A percentile compares a stretch with the other conserved stretches of the same genome.
Evolutionary conservation across 306 rosid species (phyloP).

Genomic region (Psophocarpus tetragonolobus): DNA sequence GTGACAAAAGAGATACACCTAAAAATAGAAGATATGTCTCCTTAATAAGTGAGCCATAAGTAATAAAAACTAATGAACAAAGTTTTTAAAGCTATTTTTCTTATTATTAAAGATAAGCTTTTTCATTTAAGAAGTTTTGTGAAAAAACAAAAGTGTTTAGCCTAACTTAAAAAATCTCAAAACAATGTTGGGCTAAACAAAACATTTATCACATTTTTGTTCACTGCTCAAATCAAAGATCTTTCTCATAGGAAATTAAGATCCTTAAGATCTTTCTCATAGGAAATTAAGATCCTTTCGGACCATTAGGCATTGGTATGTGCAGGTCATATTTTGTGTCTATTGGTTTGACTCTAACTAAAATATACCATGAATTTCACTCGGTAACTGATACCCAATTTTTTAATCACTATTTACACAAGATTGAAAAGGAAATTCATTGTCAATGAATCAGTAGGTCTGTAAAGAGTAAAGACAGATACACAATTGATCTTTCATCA

Average conservation of each 20-base stretch:
- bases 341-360: constrained; percentile 1
- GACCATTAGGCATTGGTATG: background rate
- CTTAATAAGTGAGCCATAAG: no score
- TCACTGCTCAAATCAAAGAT: background rate
- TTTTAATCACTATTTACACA: background rate
- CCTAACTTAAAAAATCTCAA: no score
- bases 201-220: no score
- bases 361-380: background rate
- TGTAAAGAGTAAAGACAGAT: background rate
- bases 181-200: no score
- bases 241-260: background rate
- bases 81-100: no score
- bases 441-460: background rate
- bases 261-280: background rate
- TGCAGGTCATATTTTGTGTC: background rate
- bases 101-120: no score
- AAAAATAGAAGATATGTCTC: no score
- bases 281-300: background rate
- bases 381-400: background rate
- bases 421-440: background rate
- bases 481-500: background rate
- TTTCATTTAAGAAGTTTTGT: no score
- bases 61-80: no score
- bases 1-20: no score
- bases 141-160: no score